Percentiles rank a stretch among this genome's conserved stretches.
Conservation (phyloP, 768 basidiomycete genomes). For the Dioszegia crocea region DNA sequence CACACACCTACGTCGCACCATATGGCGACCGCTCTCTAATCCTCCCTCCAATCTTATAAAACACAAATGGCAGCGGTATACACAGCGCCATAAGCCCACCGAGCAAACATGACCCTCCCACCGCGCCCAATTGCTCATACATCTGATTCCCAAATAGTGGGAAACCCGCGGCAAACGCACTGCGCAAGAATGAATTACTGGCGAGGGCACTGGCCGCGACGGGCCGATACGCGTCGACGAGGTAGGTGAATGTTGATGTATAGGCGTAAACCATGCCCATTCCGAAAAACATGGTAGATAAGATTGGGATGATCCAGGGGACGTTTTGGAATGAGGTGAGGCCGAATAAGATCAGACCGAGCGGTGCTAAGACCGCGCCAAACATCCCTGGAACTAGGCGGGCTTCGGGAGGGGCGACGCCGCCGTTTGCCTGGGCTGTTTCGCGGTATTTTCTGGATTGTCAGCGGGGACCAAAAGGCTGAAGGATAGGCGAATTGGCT, state of each 20-base stretch:
- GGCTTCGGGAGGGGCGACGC: constrained; percentile 61
- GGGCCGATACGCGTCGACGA: constrained; percentile 46
- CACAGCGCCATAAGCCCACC: constrained; percentile 63
- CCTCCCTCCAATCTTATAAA: constrained; percentile 55
- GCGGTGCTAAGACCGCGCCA: constrained; percentile 64
- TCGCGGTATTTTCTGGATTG: constrained; percentile 15
- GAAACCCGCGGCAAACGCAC: constrained; percentile 55
- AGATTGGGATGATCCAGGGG: constrained; percentile 56
- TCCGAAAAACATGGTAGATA: constrained; percentile 56
- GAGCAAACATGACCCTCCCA: constrained; percentile 68
- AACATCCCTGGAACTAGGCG: constrained; percentile 64
- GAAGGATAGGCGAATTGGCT: background rate
- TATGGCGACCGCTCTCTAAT: constrained; percentile 55
- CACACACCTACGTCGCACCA: constrained; percentile 12
- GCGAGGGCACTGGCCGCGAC: constrained; percentile 57
- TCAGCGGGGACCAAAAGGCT: background rate
- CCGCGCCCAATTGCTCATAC: constrained; percentile 60
- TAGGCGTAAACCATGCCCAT: constrained; percentile 57
- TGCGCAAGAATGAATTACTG: constrained; percentile 60
- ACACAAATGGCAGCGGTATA: constrained; percentile 55
- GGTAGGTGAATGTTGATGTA: constrained; percentile 57
- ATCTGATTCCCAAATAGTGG: constrained; percentile 55
- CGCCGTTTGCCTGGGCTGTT: constrained; percentile 23
- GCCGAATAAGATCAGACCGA: constrained; percentile 60
- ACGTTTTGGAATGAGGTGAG: constrained; percentile 57